A percentile compares a stretch with the other conserved stretches of the same genome.
Evolutionary conservation across 176 grass and related monocot species (phyloP).

Genomic region (Lolium perenne): DNA sequence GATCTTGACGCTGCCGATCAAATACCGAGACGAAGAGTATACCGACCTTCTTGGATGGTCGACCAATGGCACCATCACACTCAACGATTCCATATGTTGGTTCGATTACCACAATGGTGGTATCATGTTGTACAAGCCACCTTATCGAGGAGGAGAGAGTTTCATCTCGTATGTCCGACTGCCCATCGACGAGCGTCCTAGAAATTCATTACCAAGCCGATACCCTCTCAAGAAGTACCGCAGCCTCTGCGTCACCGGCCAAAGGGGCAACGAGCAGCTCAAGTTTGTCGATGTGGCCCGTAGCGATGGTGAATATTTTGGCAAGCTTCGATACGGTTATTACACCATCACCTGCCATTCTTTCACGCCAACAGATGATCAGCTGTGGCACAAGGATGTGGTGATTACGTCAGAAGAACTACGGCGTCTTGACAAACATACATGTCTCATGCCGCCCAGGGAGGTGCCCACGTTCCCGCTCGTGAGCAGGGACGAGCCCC

Average conservation of each 20-base stretch:
- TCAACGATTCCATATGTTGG: not conserved
- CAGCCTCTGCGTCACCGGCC: not conserved
- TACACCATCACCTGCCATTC: not conserved
- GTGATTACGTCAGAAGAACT: not conserved
- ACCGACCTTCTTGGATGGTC: not conserved
- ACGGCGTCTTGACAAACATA: not conserved
- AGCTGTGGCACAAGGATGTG: not conserved
- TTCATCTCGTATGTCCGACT: not conserved
- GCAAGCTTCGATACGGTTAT: no score
- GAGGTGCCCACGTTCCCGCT: not conserved
- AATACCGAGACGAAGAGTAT: not conserved
- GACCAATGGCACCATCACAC: not conserved
- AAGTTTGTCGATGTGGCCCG: not conserved
- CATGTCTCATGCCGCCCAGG: not conserved
- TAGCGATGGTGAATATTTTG: no score
- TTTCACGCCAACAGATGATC: not conserved
- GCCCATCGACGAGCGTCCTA: not conserved
- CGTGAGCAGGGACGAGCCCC: not conserved
- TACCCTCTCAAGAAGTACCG: not conserved
- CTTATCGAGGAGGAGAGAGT: not conserved
- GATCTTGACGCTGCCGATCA: not conserved
- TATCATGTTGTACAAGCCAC: not conserved
- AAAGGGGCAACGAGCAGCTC: not conserved
- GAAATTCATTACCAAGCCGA: not conserved
- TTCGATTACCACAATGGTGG: not conserved